Evolutionary conservation across 2,329 filamentous ascomycete species (phyloP), one percentile per base, ranked within the genome.

Genomic region (Alternaria conjuncta): DNA sequence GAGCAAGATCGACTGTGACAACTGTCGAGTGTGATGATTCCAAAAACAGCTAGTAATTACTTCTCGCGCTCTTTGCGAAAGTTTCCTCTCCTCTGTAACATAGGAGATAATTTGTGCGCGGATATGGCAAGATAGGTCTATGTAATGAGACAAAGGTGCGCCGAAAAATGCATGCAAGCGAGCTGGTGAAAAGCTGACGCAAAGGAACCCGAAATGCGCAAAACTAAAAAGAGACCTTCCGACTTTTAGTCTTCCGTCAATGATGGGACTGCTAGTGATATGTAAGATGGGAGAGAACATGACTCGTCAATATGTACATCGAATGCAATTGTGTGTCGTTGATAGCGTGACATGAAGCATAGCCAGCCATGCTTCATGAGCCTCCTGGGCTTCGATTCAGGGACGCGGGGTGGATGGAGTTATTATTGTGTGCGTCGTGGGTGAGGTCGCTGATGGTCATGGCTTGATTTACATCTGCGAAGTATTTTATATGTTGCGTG

Each of bases 251-350:
- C 57, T 63, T 61, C 43, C 58, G 12, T 51, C 55, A 26, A 41
- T 26, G 20, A 46, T 10, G 8, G 21, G 32, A 46, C 43, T n/a
- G 28, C 21, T 18, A 57, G 50, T 43, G 21, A 60, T 41, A 47
- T 5, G 57, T 51, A 57, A 55, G 36, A 61, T 32, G 47, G 50
- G 53, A 59, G 58, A 57, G 12, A 60, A 58, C 63, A 43, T 68
- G 56, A 66, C 44, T 69, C 67, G 49, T 69, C 25, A 66, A 65
- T 66, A 69, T 69, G 47, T 68, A 71, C 67, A 69, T 30, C 32
- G 61, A 68, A 68, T 58, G 53, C 50, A 61, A 53, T 49, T 36
- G 50, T 21, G 36, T 30, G 30, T 67, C 60, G 43, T 69, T 49
- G 47, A 23, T 25, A 55, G 55, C 59, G 30, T 61, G 54, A 63